A percentile compares a stretch with the other conserved stretches of the same genome.
These are phyloP conservation scores for Bauhinia variegata DNA, from an alignment of 306 rosid species.

Conservation along the genomic window DNA sequence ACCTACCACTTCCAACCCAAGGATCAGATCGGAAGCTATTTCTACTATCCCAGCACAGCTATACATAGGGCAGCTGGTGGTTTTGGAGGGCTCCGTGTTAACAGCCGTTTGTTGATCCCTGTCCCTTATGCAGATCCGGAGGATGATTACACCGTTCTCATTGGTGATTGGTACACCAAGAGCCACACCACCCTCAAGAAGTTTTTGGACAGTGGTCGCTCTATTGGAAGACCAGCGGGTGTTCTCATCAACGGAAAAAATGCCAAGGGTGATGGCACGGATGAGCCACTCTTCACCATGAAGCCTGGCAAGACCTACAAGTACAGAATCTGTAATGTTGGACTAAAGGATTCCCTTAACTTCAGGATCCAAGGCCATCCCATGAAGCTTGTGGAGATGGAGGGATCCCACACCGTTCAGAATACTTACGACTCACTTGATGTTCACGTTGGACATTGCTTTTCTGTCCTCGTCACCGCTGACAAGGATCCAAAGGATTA, in stretches of 20 bases:
- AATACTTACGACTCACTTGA: constrained; percentile 72
- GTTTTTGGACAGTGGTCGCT: constrained; percentile 58
- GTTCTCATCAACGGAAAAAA: constrained; percentile 71
- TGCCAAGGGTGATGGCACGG: constrained; percentile 59
- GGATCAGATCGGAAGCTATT: constrained; percentile 81
- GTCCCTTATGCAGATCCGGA: constrained; percentile 83
- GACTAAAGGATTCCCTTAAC: constrained; percentile 68
- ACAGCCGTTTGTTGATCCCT: constrained; percentile 72
- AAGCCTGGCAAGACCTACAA: constrained; percentile 77
- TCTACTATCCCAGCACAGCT: constrained; percentile 64
- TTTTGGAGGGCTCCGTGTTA: constrained; percentile 67
- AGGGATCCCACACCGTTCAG: constrained; percentile 85
- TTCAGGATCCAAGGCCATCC: constrained; percentile 74
- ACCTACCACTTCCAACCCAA: constrained; percentile 76
- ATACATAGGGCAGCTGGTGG: constrained; percentile 73
- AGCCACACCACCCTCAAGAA: constrained; percentile 54
- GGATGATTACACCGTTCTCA: constrained; percentile 78
- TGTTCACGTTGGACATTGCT: constrained; percentile 75
- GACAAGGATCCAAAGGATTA: constrained; percentile 69
- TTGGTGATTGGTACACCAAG: constrained; percentile 85
- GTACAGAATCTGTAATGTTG: constrained; percentile 75
- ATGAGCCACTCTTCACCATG: constrained; percentile 75
- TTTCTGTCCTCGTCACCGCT: constrained; percentile 65
- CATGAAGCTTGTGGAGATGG: constrained; percentile 75
- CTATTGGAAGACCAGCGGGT: constrained; percentile 64